Base-by-base conservation (phyloP, 768 basidiomycete genomes). In the Polyporus arcularius region DNA sequence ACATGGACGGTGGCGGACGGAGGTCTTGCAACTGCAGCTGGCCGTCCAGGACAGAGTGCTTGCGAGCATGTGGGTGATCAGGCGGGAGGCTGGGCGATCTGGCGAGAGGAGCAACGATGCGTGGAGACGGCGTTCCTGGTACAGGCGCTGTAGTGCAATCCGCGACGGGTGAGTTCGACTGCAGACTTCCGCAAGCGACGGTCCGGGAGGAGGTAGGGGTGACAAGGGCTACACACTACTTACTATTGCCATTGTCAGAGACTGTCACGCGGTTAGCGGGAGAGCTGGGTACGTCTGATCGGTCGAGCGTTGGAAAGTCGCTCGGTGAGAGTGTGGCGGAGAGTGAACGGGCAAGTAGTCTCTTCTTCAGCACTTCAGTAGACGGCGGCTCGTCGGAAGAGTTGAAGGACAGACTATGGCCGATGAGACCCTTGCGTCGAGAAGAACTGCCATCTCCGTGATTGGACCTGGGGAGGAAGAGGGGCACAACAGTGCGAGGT, bases 11-110 rank as follows among this genome's bases (percentile, higher is more conserved):
- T 9, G 66, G 63, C 6, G 53, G 49, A 4, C 51, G 50, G 40
- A 66, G 31, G 40, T 73, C 74, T 38, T 73, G 70, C 28, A 76
- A 53, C 47, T 74, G 73, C 7, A 74, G 56, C 16, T 76, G 77
- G 1, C 82, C 83, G 65, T 88, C 86, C 11, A 85, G 58, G 4
- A 90, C 73, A 16, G 90, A 92, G 18, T 84, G 78, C 70, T 92
- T 92, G 38, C 90, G 84, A 0, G 88, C 90, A 62, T 92, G 90
- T 0, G 90, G 90, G 67, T 92, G 90, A 43, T 83, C 79, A 0
- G 84, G 75, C 0, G 82, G 75, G 28, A 88, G 79, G 10, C 80
- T 67, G 4, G 69, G 62, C 31, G 66, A 51, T 42, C 71, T 83
- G 7, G 81, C 71, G 42, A 86, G 70, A 16, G 83, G 78, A 5